Percentiles rank a stretch among this genome's conserved stretches.
Evolutionary conservation across 306 rosid genomes (phyloP).

Genomic region (Mimosa bimucronata): DNA sequence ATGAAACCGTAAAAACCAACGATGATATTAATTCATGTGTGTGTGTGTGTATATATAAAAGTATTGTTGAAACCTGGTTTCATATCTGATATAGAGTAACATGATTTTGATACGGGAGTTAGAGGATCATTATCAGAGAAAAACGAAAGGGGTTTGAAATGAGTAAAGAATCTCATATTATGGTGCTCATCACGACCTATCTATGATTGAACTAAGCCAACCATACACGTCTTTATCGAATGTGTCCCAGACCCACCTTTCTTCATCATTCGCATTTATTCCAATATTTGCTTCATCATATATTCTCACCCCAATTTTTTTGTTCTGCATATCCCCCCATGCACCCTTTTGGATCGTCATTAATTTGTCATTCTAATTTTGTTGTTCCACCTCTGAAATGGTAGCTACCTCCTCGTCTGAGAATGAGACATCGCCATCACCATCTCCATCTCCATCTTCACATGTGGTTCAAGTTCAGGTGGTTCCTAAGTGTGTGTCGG

Average conservation of each 20-base stretch:
- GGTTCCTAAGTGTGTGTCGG: conserved; percentile 64
- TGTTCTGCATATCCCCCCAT: conserved; percentile 36
- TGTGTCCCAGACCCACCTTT: conserved; percentile 39
- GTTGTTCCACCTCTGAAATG: background rate
- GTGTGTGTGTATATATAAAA: no score
- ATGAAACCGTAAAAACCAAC: no score
- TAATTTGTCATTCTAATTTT: background rate
- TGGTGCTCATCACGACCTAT: conserved; percentile 66
- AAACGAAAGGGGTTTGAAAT: conserved; percentile 10
- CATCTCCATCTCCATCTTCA: conserved; percentile 22
- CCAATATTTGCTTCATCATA: conserved; percentile 32
- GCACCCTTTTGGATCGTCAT: conserved; percentile 18
- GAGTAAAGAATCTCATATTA: conserved; percentile 20
- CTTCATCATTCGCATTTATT: conserved; percentile 41
- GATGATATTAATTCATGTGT: no score
- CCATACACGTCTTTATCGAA: conserved; percentile 71
- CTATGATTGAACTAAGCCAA: conserved; percentile 52
- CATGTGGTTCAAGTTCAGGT: conserved; percentile 56
- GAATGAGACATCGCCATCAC: background rate
- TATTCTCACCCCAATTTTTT: conserved; percentile 30
- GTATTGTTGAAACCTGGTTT: background rate
- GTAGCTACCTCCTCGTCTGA: conserved; percentile 1
- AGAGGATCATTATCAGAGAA: background rate
- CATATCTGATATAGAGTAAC: background rate
- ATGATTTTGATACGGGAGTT: background rate